A percentile compares a stretch with the other conserved stretches of the same genome.
These are phyloP conservation scores for Cystobasidium slooffiae DNA, from an alignment of 1,284 basidiomycete species.

Conservation along the genomic window DNA sequence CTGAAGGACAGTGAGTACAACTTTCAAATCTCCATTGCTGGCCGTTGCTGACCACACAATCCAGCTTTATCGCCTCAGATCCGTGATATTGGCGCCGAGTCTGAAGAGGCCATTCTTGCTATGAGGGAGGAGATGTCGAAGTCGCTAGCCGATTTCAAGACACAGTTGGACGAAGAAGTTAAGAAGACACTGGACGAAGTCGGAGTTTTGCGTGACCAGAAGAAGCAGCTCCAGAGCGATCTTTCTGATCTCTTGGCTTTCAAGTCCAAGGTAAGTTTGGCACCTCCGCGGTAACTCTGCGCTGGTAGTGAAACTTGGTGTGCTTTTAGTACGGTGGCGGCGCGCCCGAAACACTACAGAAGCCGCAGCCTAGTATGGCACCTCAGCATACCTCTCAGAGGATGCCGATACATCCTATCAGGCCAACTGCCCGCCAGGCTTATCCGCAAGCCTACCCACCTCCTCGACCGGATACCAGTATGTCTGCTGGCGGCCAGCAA, in stretches of 20 bases:
- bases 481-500: background rate
- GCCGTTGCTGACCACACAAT: background rate
- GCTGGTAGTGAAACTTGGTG: background rate
- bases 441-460: conserved; percentile 1
- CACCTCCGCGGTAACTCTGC: background rate
- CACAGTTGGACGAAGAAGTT: conserved; percentile 27
- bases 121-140: conserved; percentile 38
- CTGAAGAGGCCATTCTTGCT: conserved; percentile 33
- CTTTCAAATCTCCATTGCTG: background rate
- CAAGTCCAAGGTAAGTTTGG: conserved; percentile 38
- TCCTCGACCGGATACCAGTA: conserved; percentile 23
- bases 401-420: background rate
- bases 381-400: background rate
- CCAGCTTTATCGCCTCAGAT: conserved; percentile 35
- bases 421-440: background rate
- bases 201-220: conserved; percentile 38
- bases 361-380: background rate
- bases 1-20: conserved; percentile 22
- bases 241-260: conserved; percentile 39
- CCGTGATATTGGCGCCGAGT: conserved; percentile 16
- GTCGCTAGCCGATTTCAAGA: conserved; percentile 25
- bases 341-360: conserved; percentile 19
- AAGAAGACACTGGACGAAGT: conserved; percentile 39
- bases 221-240: conserved; percentile 42
- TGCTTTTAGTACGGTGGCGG: conserved; percentile 30